These are phyloP conservation scores for Trifolium dubium DNA, from an alignment of 306 rosid genomes.

Conservation along the genomic window DNA sequence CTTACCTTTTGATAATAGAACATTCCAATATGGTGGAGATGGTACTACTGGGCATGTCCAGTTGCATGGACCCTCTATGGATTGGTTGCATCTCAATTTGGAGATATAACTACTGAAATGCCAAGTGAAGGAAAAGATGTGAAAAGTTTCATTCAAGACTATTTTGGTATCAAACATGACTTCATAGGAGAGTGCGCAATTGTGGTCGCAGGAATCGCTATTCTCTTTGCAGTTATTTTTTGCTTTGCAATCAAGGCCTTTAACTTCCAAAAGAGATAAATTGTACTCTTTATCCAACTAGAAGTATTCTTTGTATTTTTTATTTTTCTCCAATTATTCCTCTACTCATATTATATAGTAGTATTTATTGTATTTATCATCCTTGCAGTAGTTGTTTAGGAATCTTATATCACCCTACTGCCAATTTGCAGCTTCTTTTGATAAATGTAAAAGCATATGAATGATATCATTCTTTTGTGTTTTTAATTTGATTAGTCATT, in stretches of 20 bases:
- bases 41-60: constrained; percentile 85
- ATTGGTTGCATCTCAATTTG: constrained; percentile 70
- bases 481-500: neutral
- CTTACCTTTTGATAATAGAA: constrained; percentile 8
- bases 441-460: constrained; percentile 33
- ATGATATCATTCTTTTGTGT: neutral
- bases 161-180: constrained; percentile 54
- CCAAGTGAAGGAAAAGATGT: neutral
- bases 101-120: constrained; percentile 35
- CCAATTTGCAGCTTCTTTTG: constrained; percentile 6
- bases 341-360: neutral
- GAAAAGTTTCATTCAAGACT: constrained; percentile 34
- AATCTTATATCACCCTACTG: constrained; percentile 9
- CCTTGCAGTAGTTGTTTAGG: constrained; percentile 9
- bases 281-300: neutral
- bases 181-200: constrained; percentile 49
- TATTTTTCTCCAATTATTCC: neutral
- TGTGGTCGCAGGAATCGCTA: constrained; percentile 43
- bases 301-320: constrained; percentile 34
- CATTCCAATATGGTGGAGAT: constrained; percentile 77
- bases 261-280: constrained; percentile 63
- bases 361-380: constrained; percentile 19
- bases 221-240: constrained; percentile 51
- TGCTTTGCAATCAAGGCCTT: constrained; percentile 49
- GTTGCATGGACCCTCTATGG: constrained; percentile 80